Evolutionary conservation across 2,329 filamentous ascomycete genomes (phyloP).

Genomic region (Colletotrichum zoysiae): DNA sequence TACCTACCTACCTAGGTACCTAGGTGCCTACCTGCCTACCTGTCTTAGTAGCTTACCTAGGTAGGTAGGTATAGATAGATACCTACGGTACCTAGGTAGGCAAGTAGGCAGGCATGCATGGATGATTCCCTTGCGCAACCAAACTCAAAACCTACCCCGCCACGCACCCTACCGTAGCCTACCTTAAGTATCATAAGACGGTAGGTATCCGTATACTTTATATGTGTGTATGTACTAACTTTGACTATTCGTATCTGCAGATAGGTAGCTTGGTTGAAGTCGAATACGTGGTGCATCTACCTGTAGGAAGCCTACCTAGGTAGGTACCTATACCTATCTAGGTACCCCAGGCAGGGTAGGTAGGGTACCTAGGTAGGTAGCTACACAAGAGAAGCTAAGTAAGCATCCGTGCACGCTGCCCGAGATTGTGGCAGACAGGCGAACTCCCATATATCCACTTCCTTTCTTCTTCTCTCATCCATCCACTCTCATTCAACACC

Average conservation of each 20-base stretch:
- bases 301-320: too few species aligned
- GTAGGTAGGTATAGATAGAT: too few species aligned
- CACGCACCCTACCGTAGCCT: neutral
- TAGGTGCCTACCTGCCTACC: too few species aligned
- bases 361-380: neutral
- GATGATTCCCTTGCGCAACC: neutral
- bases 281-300: too few species aligned
- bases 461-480: neutral
- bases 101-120: neutral
- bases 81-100: too few species aligned
- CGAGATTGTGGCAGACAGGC: conserved; percentile 4
- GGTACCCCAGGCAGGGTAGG: too few species aligned
- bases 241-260: neutral
- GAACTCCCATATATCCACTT: neutral
- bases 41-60: too few species aligned
- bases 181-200: too few species aligned
- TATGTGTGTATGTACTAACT: too few species aligned
- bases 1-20: neutral
- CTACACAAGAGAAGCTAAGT: neutral
- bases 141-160: conserved; percentile 4
- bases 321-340: too few species aligned
- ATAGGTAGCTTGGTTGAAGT: too few species aligned
- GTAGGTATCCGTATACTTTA: too few species aligned
- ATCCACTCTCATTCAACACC: neutral
- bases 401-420: conserved; percentile 4